Base-by-base conservation (phyloP, 306 rosid species). In the Lathyrus aphaca region DNA sequence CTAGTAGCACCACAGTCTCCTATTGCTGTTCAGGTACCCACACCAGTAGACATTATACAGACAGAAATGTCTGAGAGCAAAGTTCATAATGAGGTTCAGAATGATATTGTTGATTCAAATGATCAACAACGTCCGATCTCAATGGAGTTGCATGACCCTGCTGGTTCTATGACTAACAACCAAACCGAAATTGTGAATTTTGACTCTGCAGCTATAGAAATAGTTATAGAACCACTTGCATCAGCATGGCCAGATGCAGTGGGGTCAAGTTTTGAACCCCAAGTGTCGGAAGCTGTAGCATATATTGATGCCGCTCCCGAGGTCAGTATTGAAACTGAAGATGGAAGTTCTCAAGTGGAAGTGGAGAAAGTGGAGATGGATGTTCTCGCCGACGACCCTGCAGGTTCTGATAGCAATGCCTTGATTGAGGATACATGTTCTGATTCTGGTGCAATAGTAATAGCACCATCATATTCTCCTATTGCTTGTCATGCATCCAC, bases 251-350 rank as follows among this genome's bases (percentile, higher is more conserved):
- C 44, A 53, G 23, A 40, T 12, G 66, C 12, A 39, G 58, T 2
- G 19, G 16, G 12, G 66, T 63, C 71, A 69, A 43, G 11, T 69
- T 62, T 55, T 63, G 72, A 69, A 35, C 7, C 58, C 13, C 54
- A 46, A 48, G 29, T 12, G 16, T 59, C 46, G 4, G 43, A 75
- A 68, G 46, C 8, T 32, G 17, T 30, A 23, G 7, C 8, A 37
- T 49, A 49, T 59, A 4, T 6, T 27, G 71, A 62, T 68, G 17
- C 66, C 32, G 43, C 42, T 51, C 23, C 71, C 25, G 48, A 10
- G 43, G 48, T 13, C 15, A 9, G 29, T 17, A 14, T 15, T 39
- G 21, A 29, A 16, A 29, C 43, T 46, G 27, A 69, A 7, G 19
- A 51, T 61, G 76, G 19, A 51, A 43, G 60, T 43, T 54, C 18